Base-by-base conservation (phyloP, 2,329 filamentous ascomycete species). In the Cladosporium sp. region DNA sequence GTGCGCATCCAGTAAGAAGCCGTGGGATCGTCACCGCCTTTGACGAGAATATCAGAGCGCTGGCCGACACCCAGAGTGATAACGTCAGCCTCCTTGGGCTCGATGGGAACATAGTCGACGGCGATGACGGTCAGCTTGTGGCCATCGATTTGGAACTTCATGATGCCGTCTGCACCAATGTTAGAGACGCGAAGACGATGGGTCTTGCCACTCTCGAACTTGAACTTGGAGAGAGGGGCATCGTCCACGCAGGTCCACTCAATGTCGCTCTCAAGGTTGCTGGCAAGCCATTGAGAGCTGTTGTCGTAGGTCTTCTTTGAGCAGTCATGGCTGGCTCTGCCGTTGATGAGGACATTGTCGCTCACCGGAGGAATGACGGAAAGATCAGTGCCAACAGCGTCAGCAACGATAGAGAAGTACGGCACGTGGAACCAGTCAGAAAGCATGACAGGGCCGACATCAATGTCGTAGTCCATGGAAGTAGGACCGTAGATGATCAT, bases 171-270 rank as follows among this genome's bases (percentile, higher is more conserved):
- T 17, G 70, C 65, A 5, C 69, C 69, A 17, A 63, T 63, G 44
- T 75, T 75, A 45, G 74, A 68, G 7, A 75, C 54, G 4, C 73
- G 64, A 6, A 75, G 60, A 3, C 67, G 66, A 47, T 75, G 71
- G 1, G 64, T 69, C 37, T 68, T 73, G 17, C 68, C 70, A 4
- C 63, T 60, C 3, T 61, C 56, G 54, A 75, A 74, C 36, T 68
- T 66, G 60, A 68, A 73, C 30, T 67, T 65, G 18, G 63, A 53
- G 4, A 63, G 44, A 8, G 62, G 58, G 18, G 63, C 61, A 34
- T 63, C 51, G 20, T 58, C 55, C 8, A 41, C 50, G 51, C 61
- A 63, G 7, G 48, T 50, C 34, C 55, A 50, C 13, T 49, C 56
- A 9, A 53, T 50, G 27, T 43, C 42, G 29, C 30, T 44, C 47